Evolutionary conservation across 768 basidiomycete species (phyloP).

Genomic region (Pholiota microspora): DNA sequence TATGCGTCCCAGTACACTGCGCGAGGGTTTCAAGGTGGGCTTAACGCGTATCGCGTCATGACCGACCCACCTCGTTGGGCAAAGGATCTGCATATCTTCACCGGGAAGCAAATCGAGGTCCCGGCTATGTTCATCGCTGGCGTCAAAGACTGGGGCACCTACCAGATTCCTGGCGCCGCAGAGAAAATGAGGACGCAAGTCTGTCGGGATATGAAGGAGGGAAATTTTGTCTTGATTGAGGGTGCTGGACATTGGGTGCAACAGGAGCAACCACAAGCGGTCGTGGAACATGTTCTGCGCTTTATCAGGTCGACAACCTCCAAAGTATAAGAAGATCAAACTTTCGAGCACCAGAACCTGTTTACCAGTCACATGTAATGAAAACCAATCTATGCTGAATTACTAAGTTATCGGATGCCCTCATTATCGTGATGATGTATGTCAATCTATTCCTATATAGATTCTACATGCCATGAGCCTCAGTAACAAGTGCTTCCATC

Average conservation of each 20-base stretch:
- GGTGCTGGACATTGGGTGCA: slow-evolving; percentile 67
- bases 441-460: too few relatives aligned
- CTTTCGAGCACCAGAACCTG: too few relatives aligned
- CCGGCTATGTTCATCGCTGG: slow-evolving; percentile 61
- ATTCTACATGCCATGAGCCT: too few relatives aligned
- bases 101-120: slow-evolving; percentile 43
- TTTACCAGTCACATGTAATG: too few relatives aligned
- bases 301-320: slow-evolving; percentile 29
- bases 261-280: slow-evolving; percentile 47
- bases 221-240: slow-evolving; percentile 49
- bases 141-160: slow-evolving; percentile 59
- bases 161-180: slow-evolving; percentile 47
- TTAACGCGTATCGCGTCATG: slow-evolving; percentile 52
- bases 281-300: slow-evolving; percentile 36
- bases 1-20: slow-evolving; percentile 48
- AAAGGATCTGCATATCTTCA: slow-evolving; percentile 42
- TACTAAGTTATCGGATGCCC: too few relatives aligned
- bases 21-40: slow-evolving; percentile 63
- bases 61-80: slow-evolving; percentile 31
- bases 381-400: too few relatives aligned
- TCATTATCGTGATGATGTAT: too few relatives aligned
- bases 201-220: slow-evolving; percentile 34
- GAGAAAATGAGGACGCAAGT: slow-evolving; percentile 41
- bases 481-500: too few relatives aligned
- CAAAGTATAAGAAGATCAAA: too few relatives aligned